Conservation (phyloP, 257 asterid species). For the Solanum habrochaites region DNA sequence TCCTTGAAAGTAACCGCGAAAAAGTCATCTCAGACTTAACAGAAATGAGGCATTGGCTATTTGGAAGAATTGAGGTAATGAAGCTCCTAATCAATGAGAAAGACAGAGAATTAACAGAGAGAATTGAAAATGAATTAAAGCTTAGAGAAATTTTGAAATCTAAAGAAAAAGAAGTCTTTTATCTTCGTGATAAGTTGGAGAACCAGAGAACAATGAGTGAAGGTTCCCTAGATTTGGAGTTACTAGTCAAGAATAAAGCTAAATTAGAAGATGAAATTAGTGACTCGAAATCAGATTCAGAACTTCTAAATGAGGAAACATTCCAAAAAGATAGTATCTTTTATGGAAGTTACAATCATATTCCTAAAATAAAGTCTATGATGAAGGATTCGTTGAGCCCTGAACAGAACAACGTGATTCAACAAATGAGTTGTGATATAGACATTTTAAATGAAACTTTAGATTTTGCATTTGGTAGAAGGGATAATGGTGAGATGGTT, state of each 20-base stretch:
- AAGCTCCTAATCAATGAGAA: constrained; percentile 37
- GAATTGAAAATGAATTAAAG: constrained; percentile 37
- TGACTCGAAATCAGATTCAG: constrained; percentile 21
- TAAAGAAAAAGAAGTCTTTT: constrained; percentile 34
- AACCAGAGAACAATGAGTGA: constrained; percentile 13
- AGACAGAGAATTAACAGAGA: constrained; percentile 43
- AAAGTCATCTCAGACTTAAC: constrained; percentile 41
- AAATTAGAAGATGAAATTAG: constrained; percentile 15
- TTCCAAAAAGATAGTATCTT: constrained; percentile 11
- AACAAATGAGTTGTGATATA: constrained; percentile 54
- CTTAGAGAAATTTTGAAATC: constrained; percentile 34
- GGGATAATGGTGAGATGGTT: constrained; percentile 34
- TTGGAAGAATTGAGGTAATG: constrained; percentile 45
- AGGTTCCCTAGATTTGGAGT: not conserved
- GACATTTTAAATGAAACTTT: constrained; percentile 49
- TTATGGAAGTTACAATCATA: not conserved
- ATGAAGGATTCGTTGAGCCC: constrained; percentile 9
- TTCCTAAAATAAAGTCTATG: constrained; percentile 1
- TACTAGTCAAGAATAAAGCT: not conserved
- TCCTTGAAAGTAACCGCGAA: constrained; percentile 31
- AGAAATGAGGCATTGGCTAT: constrained; percentile 52
- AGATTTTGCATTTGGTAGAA: constrained; percentile 53
- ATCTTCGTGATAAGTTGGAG: constrained; percentile 24
- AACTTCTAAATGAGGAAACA: constrained; percentile 34
- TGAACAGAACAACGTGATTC: constrained; percentile 27